Percentiles rank a stretch among this genome's conserved stretches.
Evolutionary conservation across 1,284 basidiomycete species (phyloP).

Genomic region (Ustilago trichophora): DNA sequence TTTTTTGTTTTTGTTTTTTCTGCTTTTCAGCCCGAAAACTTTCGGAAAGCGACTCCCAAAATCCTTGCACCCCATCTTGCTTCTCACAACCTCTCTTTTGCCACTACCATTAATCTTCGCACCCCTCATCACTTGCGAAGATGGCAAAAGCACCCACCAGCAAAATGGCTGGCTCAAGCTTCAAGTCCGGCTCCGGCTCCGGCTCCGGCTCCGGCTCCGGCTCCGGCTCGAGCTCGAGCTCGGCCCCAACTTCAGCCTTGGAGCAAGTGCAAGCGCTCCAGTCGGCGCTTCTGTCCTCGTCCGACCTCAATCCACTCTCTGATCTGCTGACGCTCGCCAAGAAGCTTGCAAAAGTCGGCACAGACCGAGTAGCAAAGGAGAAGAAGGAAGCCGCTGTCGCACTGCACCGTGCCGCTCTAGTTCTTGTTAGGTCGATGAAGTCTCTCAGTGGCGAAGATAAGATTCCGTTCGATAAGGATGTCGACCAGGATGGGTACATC

Average conservation of each 20-base stretch:
- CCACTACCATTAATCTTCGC: too few relatives aligned
- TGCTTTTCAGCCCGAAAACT: too few relatives aligned
- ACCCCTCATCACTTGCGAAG: too few relatives aligned
- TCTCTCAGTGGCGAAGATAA: slow-evolving; percentile 42
- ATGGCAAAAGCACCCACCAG: background rate
- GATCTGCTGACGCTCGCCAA: slow-evolving; percentile 49
- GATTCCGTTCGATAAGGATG: slow-evolving; percentile 37
- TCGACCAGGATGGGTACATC: slow-evolving; percentile 39
- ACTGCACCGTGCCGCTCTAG: slow-evolving; percentile 23
- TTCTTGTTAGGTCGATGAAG: slow-evolving; percentile 39
- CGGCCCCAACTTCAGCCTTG: slow-evolving; percentile 5
- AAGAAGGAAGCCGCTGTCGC: slow-evolving; percentile 31
- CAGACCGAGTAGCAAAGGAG: slow-evolving; percentile 16
- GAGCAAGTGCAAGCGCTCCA: slow-evolving; percentile 42
- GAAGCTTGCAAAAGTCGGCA: slow-evolving; percentile 14
- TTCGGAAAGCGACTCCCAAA: too few relatives aligned
- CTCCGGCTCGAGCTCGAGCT: too few relatives aligned
- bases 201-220: too few relatives aligned
- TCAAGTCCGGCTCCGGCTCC: too few relatives aligned
- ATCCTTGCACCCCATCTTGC: too few relatives aligned
- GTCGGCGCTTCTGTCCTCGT: slow-evolving; percentile 40
- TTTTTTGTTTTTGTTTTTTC: too few relatives aligned
- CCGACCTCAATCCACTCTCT: slow-evolving; percentile 59
- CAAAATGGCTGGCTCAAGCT: slow-evolving; percentile 12
- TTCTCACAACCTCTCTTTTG: too few relatives aligned